phyloP scores from a whole-genome alignment of 2,329 filamentous ascomycete species.

The Pestalotiopsis sp. region DNA sequence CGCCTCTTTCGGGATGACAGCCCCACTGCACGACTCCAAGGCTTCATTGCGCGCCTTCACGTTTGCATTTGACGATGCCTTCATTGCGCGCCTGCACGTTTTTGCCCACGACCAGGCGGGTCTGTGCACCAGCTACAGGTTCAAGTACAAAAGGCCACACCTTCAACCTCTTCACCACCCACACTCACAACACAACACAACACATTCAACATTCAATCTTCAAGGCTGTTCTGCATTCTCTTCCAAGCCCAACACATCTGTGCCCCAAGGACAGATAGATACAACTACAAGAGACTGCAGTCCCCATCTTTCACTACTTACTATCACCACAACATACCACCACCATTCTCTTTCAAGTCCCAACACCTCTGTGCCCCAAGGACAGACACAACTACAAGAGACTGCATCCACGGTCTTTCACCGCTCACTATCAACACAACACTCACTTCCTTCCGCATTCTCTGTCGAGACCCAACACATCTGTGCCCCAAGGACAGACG shows the following conservation, averaged over 20 bases:
- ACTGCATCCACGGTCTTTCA: background rate
- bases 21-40: background rate
- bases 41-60: background rate
- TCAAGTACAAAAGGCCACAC: background rate
- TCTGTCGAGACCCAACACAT: no score
- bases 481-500: no score
- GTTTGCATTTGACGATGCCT: background rate
- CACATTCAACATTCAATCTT: background rate
- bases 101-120: background rate
- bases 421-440: background rate
- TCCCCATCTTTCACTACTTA: background rate
- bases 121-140: background rate
- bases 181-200: background rate
- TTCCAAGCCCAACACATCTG: no score
- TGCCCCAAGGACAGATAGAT: no score
- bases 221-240: conserved; percentile 2
- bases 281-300: background rate
- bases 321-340: background rate
- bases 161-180: conserved; percentile 5
- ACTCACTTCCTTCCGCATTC: no score
- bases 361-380: no score
- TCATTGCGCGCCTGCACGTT: background rate
- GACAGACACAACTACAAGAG: no score
- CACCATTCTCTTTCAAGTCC: no score
- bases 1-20: no score